These are phyloP conservation scores for Chlamydomonas sp. DNA, from an alignment of 139 green algal genomes.

Conservation along the genomic window DNA sequence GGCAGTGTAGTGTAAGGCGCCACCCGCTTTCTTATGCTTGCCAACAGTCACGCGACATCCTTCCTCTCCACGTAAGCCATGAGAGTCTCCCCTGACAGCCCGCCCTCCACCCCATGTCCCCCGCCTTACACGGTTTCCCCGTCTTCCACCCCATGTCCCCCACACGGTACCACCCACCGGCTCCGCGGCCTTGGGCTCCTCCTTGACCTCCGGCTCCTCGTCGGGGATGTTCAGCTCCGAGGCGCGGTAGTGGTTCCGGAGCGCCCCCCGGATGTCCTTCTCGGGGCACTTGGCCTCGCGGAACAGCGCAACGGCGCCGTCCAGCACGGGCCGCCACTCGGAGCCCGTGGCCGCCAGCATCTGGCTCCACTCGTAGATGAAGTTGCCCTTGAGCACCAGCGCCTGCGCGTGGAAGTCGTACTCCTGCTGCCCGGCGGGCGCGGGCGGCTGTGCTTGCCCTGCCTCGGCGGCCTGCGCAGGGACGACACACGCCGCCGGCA, in stretches of 20 bases:
- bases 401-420: conserved; percentile 57
- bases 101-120: too few species aligned
- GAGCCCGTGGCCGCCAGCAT: conserved; percentile 32
- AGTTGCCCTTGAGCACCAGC: conserved; percentile 81
- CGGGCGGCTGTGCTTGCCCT: not conserved
- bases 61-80: too few species aligned
- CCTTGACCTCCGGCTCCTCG: conserved; percentile 15
- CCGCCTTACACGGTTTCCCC: too few species aligned
- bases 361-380: conserved; percentile 84
- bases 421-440: conserved; percentile 29
- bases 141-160: not conserved
- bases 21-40: too few species aligned
- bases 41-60: too few species aligned
- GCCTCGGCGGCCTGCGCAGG: conserved; percentile 1
- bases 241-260: conserved; percentile 71
- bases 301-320: conserved; percentile 76
- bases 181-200: not conserved
- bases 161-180: not conserved
- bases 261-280: conserved; percentile 73
- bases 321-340: conserved; percentile 64
- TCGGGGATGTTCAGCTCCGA: conserved; percentile 28
- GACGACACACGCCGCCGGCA: too few species aligned
- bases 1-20: too few species aligned
- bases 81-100: too few species aligned
- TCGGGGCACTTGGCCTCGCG: conserved; percentile 65